A percentile compares a stretch with the other conserved stretches of the same genome.
Evolutionary conservation across 2,329 filamentous ascomycete genomes (phyloP).

Genomic region (Diaporthe ilicicola): DNA sequence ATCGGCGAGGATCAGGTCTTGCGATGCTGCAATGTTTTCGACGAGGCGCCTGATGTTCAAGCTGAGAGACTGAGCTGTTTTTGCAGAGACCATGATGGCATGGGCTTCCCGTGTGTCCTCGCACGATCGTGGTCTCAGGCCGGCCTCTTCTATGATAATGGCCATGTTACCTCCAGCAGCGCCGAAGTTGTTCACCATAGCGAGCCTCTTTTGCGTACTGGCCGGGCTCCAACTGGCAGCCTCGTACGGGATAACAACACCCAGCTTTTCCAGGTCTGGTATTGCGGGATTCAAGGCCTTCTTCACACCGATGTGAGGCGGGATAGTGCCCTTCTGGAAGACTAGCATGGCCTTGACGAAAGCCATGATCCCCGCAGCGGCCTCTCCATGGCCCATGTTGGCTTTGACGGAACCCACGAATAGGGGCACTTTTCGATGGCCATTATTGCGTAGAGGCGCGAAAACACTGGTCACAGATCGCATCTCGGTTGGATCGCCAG

Average conservation of each 20-base stretch:
- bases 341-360: constrained; percentile 61
- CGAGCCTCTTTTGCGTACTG: background rate
- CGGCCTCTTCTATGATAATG: constrained; percentile 8
- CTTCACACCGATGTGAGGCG: constrained; percentile 60
- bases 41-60: background rate
- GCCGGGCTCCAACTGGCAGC: background rate
- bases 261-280: background rate
- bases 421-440: constrained; percentile 55
- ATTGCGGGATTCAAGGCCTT: constrained; percentile 26
- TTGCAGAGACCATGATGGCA: background rate
- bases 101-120: background rate
- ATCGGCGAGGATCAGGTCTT: constrained; percentile 48
- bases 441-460: constrained; percentile 52
- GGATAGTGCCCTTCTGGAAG: constrained; percentile 56
- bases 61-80: background rate
- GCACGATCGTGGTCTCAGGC: no score
- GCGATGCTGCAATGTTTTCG: constrained; percentile 35
- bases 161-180: constrained; percentile 18
- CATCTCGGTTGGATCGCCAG: constrained; percentile 74
- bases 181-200: constrained; percentile 21
- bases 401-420: constrained; percentile 47
- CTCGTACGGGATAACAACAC: background rate
- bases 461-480: constrained; percentile 67
- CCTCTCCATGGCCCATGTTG: constrained; percentile 60
- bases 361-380: constrained; percentile 50